phyloP scores from a whole-genome alignment of 805 yeast species.

The Hanseniaspora singularis region DNA sequence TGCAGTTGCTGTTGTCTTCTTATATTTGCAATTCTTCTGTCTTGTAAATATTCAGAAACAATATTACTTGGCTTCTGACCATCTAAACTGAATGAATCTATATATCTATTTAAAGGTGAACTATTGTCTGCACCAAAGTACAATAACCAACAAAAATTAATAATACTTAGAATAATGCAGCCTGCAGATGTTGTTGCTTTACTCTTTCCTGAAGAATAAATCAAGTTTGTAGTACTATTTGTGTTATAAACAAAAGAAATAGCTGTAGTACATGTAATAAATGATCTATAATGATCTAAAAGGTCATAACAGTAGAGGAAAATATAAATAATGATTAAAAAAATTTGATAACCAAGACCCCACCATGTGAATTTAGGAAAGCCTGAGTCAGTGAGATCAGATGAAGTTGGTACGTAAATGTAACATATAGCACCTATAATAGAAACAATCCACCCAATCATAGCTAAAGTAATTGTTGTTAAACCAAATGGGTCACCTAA shows the following conservation, averaged over 20 bases:
- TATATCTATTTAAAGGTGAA: slow-evolving; percentile 72
- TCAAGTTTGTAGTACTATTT: slow-evolving; percentile 67
- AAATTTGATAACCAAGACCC: slow-evolving; percentile 74
- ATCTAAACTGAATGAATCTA: slow-evolving; percentile 67
- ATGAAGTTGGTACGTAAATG: not conserved
- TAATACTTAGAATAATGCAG: slow-evolving; percentile 65
- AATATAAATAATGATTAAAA: slow-evolving; percentile 39
- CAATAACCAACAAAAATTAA: slow-evolving; percentile 73
- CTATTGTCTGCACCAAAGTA: slow-evolving; percentile 86
- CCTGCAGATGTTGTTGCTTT: slow-evolving; percentile 89
- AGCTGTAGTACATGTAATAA: slow-evolving; percentile 33
- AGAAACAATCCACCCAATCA: slow-evolving; percentile 76
- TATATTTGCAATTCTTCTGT: slow-evolving; percentile 13
- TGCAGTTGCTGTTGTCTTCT: slow-evolving; percentile 16
- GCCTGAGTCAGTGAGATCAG: slow-evolving; percentile 21
- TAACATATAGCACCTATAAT: slow-evolving; percentile 69
- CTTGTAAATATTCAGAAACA: slow-evolving; percentile 17
- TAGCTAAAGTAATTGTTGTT: slow-evolving; percentile 61
- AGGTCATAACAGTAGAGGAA: slow-evolving; percentile 46
- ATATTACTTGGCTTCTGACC: slow-evolving; percentile 33
- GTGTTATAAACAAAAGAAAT: slow-evolving; percentile 76
- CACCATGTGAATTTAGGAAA: slow-evolving; percentile 93
- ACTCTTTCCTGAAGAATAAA: slow-evolving; percentile 54
- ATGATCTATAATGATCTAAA: slow-evolving; percentile 55
- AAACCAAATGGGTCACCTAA: slow-evolving; percentile 80